Base-by-base conservation (phyloP, 495 filamentous ascomycete genomes). In the Aspergillus hancockii region DNA sequence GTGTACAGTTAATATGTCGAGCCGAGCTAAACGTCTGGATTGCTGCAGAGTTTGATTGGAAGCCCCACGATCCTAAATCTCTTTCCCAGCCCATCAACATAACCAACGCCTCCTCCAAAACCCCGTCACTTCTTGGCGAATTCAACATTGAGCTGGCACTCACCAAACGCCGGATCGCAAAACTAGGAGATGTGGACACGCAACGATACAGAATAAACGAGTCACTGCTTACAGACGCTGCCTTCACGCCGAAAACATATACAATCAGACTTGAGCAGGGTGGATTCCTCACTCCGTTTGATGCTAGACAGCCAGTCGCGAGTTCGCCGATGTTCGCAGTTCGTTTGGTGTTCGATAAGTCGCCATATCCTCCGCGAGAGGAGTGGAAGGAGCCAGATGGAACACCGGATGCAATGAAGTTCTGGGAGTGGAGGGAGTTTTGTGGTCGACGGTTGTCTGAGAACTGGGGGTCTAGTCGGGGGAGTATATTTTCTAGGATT, bases 401-500 rank as follows among this genome's bases (percentile, higher is more conserved):
- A 8, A 14, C 36, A 4, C 40, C 30, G 14, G 23, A 55, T 16
- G 53, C 38, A 18, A 14, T 30, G 23, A 46, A 28, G 53, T 25
- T 55, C 14, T 55, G 53, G 53, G 53, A 55, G 10, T 55, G 53
- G 53, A 46, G 14, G 40, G 53, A 55, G 28, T 47, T 55, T 32
- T 46, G 23, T 34, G 10, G 34, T 36, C 34, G 13, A 2, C 3
- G 34, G 12, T 9, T 36, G 8, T 14, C 34, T 36, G 34, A 36
- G 8, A 36, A 36, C 9, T 12, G 13, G 34, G 34, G 34, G 12
- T 36, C 13, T 1, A 36, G 34, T 36, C 25, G 25, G 25, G 25
- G 25, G 25, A 28, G 7, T 28, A 28, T 28, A 3, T 28, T 28
- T 28, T 28, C 25, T 28, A 28, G 25, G 25, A 28, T 28, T 28